Percentiles rank a stretch among this genome's conserved stretches.
Conservation (phyloP, 805 yeast genomes). For the Spathaspora boniae region DNA sequence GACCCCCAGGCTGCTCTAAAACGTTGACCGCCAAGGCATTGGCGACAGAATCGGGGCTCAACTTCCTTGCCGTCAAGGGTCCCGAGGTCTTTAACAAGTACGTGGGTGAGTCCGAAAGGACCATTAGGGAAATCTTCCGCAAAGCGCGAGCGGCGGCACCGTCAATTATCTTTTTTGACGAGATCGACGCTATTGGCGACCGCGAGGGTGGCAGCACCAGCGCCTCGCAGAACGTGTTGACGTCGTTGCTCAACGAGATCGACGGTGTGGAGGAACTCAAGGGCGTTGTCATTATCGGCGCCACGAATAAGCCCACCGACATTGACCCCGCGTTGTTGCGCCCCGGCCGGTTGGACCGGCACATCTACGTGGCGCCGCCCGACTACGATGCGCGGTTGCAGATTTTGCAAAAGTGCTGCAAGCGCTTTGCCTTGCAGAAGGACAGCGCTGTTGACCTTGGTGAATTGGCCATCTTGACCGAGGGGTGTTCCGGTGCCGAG, state of each 20-base stretch:
- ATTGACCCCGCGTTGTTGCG: constrained; percentile 90
- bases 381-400: constrained; percentile 75
- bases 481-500: constrained; percentile 97
- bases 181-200: constrained; percentile 86
- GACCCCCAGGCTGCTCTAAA: constrained; percentile 98
- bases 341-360: constrained; percentile 94
- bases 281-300: constrained; percentile 93
- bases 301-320: constrained; percentile 92
- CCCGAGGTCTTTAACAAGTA: constrained; percentile 94
- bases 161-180: constrained; percentile 91
- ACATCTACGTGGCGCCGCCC: constrained; percentile 91
- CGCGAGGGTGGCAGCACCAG: constrained; percentile 63
- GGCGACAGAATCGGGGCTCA: constrained; percentile 93
- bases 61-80: constrained; percentile 92
- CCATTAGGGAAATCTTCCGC: constrained; percentile 88
- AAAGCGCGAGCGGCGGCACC: constrained; percentile 96
- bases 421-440: constrained; percentile 52
- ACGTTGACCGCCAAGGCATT: constrained; percentile 92
- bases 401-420: constrained; percentile 67
- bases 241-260: constrained; percentile 88
- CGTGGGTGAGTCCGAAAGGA: constrained; percentile 92
- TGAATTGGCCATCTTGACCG: constrained; percentile 59
- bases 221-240: constrained; percentile 80
- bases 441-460: constrained; percentile 48
- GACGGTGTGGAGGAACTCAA: constrained; percentile 96